Evolutionary conservation across 345 rosid genomes (phyloP).

Genomic region (Aegle marmelos): DNA sequence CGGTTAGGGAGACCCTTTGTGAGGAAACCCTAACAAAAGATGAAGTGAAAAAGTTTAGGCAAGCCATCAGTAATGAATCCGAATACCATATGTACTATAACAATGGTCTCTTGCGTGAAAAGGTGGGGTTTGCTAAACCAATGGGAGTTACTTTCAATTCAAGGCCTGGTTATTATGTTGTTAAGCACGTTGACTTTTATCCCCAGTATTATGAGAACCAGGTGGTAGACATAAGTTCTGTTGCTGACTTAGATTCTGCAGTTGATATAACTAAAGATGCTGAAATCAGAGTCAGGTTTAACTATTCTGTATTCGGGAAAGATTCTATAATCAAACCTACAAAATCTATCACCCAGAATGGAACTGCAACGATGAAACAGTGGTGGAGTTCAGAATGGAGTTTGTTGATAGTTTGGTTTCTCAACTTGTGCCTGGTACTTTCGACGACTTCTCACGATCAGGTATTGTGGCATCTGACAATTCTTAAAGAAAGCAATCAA

Average conservation of each 20-base stretch:
- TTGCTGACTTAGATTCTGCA: background rate
- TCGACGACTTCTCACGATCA: no score
- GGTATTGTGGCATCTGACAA: no score
- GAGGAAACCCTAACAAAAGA: constrained; percentile 1
- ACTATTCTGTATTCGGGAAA: background rate
- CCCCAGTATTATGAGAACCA: background rate
- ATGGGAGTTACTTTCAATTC: background rate
- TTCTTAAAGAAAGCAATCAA: no score
- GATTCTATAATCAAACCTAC: background rate
- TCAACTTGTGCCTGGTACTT: background rate
- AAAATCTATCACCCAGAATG: background rate
- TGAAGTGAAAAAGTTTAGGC: background rate
- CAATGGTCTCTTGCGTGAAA: background rate
- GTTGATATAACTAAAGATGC: background rate
- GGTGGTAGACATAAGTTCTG: background rate
- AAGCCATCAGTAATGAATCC: background rate
- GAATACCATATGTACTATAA: background rate
- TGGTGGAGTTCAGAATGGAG: background rate
- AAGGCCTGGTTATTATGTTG: background rate
- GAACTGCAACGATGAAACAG: background rate
- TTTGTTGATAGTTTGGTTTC: background rate
- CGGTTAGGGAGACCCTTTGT: background rate
- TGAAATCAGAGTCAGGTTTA: background rate
- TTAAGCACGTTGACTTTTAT: background rate
- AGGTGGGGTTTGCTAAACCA: background rate